Base-by-base conservation (phyloP, 2,329 filamentous ascomycete species). In the Rhinocladiella similis region DNA sequence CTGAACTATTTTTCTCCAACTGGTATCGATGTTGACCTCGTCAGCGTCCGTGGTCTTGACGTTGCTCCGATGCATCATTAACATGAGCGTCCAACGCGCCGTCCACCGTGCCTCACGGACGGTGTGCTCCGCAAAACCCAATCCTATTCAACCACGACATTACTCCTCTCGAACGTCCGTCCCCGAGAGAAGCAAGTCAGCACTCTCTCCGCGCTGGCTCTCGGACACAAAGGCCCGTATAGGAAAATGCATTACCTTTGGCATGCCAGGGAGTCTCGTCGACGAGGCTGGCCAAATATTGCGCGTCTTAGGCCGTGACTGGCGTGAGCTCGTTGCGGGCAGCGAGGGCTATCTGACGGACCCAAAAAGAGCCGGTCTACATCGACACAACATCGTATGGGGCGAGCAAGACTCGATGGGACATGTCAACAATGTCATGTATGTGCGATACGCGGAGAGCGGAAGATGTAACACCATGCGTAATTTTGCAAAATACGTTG, bases 351-450 rank as follows among this genome's bases (percentile, higher is more conserved):
- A 85, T 69, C 71, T 94, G 61, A 89, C 86, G 0, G 81, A 78
- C 10, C 77, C 80, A 57, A 79, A 82, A 63, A 78, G 84, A 49
- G 83, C 80, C 45, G 83, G 89, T 0, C 68, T 93, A 33, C 83
- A 84, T 61, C 76, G 80, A 51, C 85, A 90, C 57, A 78, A 80
- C 62, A 86, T 95, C 20, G 85, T 84, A 0, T 95, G 90, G 90
- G 91, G 91, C 27, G 91, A 96, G 18, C 62, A 79, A 73, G 77
- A 79, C 66, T 66, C 70, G 13, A 79, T 79, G 76, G 76, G 85
- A 47, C 91, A 96, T 71, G 88, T 96, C 47, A 96, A 96, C 70
- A 96, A 96, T 66, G 86, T 92, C 60, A 84, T 83, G 63, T 96
- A 96, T 72, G 86, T 89, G 65, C 83, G 88, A 59, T 96, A 90